Evolutionary conservation across 2,329 filamentous ascomycete genomes (phyloP).

Genomic region (Trichoderma oligosporum): DNA sequence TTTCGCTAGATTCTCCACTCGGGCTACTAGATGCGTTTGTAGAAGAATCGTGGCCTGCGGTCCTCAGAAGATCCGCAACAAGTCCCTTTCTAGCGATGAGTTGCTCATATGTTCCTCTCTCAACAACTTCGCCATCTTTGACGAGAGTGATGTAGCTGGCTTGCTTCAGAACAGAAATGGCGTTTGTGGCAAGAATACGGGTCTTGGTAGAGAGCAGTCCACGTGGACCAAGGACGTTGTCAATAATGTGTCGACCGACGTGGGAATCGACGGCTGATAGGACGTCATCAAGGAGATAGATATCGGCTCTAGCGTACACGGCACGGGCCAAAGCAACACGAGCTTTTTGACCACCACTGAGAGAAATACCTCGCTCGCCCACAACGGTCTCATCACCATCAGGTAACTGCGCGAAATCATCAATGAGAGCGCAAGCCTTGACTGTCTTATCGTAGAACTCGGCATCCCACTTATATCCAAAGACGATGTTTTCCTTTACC

Average conservation of each 20-base stretch:
- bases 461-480: constrained; percentile 90
- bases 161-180: constrained; percentile 84
- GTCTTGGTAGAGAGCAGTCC: constrained; percentile 84
- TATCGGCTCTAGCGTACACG: constrained; percentile 93
- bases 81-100: constrained; percentile 92
- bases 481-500: constrained; percentile 94
- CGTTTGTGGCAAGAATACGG: constrained; percentile 88
- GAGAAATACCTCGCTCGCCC: constrained; percentile 90
- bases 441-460: constrained; percentile 92
- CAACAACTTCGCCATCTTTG: constrained; percentile 75
- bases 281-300: constrained; percentile 91
- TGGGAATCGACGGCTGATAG: constrained; percentile 98
- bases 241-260: constrained; percentile 89
- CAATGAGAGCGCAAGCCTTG: constrained; percentile 81
- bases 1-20: constrained; percentile 48
- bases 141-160: constrained; percentile 85
- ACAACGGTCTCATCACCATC: constrained; percentile 97
- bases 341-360: constrained; percentile 95
- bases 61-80: constrained; percentile 78
- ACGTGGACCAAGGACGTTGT: constrained; percentile 82
- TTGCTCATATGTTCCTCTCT: constrained; percentile 86
- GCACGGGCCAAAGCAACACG: constrained; percentile 87
- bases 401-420: constrained; percentile 88
- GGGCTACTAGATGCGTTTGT: constrained; percentile 44
- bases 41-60: constrained; percentile 59